phyloP scores from a whole-genome alignment of 495 filamentous ascomycete genomes.

The Annulohypoxylon moriforme region DNA sequence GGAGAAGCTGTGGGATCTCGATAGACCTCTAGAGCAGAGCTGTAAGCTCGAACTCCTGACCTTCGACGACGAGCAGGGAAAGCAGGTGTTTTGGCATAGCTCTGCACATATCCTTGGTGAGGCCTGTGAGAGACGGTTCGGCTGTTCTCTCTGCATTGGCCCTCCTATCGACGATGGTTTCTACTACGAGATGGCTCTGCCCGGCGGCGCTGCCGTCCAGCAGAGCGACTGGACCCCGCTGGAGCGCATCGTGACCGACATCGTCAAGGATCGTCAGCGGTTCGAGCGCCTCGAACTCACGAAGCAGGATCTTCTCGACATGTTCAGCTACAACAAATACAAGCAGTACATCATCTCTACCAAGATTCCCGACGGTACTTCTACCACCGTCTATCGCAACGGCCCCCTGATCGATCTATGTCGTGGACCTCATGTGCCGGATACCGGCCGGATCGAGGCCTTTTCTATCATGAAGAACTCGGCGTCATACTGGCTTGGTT shows the following conservation, averaged over 20 bases:
- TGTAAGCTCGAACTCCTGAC: constrained; percentile 82
- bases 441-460: constrained; percentile 90
- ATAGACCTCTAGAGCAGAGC: constrained; percentile 83
- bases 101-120: constrained; percentile 95
- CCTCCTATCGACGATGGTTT: constrained; percentile 94
- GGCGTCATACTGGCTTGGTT: constrained; percentile 95
- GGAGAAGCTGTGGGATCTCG: constrained; percentile 85
- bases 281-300: constrained; percentile 90
- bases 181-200: constrained; percentile 97
- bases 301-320: constrained; percentile 90
- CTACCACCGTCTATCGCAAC: constrained; percentile 91
- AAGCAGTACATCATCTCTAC: constrained; percentile 96
- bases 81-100: constrained; percentile 91
- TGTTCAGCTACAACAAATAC: constrained; percentile 96
- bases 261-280: constrained; percentile 95
- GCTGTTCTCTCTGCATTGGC: constrained; percentile 90
- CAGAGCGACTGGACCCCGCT: constrained; percentile 81
- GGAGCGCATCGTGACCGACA: constrained; percentile 76
- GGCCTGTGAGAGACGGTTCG: constrained; percentile 87
- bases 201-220: constrained; percentile 76
- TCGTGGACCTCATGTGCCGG: constrained; percentile 84
- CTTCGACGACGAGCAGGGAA: constrained; percentile 86
- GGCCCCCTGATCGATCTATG: constrained; percentile 63
- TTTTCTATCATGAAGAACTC: constrained; percentile 96
- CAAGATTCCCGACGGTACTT: constrained; percentile 87